Conservation (phyloP, 2,329 filamentous ascomycete species). For the Cylindrodendrum hubeiense region DNA sequence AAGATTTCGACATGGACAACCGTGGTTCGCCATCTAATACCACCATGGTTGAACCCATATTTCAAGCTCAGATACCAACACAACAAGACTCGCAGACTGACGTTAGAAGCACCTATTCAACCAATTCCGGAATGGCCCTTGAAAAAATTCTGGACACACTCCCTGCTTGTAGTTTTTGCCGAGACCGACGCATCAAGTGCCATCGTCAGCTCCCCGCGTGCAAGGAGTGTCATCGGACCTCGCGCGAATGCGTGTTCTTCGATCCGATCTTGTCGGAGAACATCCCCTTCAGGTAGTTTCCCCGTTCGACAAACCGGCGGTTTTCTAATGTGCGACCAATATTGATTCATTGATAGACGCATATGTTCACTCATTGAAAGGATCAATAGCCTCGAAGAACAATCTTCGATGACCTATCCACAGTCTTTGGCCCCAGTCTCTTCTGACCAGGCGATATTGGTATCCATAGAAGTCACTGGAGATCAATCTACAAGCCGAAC, state of each 20-base stretch:
- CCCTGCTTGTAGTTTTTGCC: slow-evolving; percentile 29
- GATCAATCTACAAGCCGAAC: not conserved
- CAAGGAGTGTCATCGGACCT: not conserved
- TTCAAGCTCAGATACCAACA: not conserved
- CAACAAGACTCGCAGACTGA: not conserved
- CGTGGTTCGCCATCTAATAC: slow-evolving; percentile 3
- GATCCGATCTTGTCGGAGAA: slow-evolving; percentile 1
- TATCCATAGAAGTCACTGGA: not conserved
- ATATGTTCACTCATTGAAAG: not conserved
- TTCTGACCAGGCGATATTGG: not conserved
- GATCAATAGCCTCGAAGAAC: not conserved
- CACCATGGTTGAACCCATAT: not conserved
- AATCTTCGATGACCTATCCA: not conserved
- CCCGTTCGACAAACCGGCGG: too few species aligned
- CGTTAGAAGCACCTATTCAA: not conserved
- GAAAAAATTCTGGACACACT: slow-evolving; percentile 1
- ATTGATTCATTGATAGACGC: not conserved
- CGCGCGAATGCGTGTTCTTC: not conserved
- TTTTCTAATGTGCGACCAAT: not conserved
- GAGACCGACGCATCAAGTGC: slow-evolving; percentile 29
- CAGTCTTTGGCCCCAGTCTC: not conserved
- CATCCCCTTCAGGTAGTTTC: not conserved
- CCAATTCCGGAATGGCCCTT: not conserved
- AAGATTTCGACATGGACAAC: slow-evolving; percentile 17
- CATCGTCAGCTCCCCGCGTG: slow-evolving; percentile 26